Conservation (phyloP, 768 basidiomycete genomes). For the Mycena galopus region DNA sequence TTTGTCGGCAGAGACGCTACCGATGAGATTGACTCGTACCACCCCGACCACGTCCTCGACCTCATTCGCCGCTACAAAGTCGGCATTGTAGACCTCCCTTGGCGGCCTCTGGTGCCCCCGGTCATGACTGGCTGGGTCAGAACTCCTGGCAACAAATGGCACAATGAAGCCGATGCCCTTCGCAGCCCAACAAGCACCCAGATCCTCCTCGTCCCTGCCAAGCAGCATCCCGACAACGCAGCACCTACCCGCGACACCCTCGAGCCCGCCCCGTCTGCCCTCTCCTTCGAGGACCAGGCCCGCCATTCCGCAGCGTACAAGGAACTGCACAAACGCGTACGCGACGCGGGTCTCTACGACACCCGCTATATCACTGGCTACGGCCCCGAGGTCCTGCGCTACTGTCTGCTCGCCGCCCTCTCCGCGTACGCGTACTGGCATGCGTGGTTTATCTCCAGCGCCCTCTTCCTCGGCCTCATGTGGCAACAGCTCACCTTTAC, state of each 20-base stretch:
- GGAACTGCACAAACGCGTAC: conserved; percentile 79
- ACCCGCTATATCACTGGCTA: conserved; percentile 90
- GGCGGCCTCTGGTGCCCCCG: conserved; percentile 89
- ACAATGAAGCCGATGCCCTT: conserved; percentile 68
- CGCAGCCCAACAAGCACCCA: conserved; percentile 54
- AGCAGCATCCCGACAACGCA: conserved; percentile 37
- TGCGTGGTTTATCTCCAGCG: conserved; percentile 79
- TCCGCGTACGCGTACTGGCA: conserved; percentile 74
- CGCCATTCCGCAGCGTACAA: conserved; percentile 85
- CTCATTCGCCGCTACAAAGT: conserved; percentile 75
- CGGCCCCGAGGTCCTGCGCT: conserved; percentile 89
- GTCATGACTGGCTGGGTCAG: conserved; percentile 88
- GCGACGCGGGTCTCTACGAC: conserved; percentile 85
- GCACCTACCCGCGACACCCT: conserved; percentile 62
- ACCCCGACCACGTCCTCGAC: conserved; percentile 69
- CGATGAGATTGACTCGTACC: conserved; percentile 95
- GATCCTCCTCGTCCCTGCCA: conserved; percentile 70
- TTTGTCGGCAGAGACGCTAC: conserved; percentile 96
- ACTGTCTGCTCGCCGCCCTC: conserved; percentile 69
- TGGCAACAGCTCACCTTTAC: conserved; percentile 97
- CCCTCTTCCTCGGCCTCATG: conserved; percentile 85
- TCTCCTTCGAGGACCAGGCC: conserved; percentile 71
- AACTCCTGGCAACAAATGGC: conserved; percentile 68
- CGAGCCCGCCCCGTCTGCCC: conserved; percentile 62
- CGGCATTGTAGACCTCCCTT: conserved; percentile 76